Evolutionary conservation across 805 yeast species (phyloP), one percentile per base, ranked within the genome.

Genomic region (Nakazawaea populi): DNA sequence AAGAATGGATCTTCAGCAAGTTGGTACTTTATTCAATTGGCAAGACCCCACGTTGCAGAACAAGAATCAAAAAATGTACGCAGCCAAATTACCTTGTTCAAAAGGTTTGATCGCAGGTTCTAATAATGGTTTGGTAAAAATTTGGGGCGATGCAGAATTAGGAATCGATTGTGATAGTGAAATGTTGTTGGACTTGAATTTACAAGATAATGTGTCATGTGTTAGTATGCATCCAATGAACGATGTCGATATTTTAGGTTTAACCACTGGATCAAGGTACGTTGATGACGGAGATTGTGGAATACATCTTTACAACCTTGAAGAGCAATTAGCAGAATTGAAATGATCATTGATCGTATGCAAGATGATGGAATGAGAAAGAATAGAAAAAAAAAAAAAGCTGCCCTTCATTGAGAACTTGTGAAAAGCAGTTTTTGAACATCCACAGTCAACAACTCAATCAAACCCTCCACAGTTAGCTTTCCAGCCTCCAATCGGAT

Each of bases 41-140:
- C 55, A 49, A 9, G 37, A 9, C 1, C 12, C 14, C 14, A 14
- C 9, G 10, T 14, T 24, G 1, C 58, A 53, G 1, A 40, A 49
- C 32, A 58, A 59, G 8, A 55, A 57, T 38, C 68, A 64, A 46
- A 55, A 64, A 43, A 49, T 60, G 5, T 53, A 37, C 28, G 68
- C 64, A 4, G 60, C 55, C 43, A 18, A 57, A 0, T 38, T 60
- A 3, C 54, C 57, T 2, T 30, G 51, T 5, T 54, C 61, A 2
- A 55, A 59, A 30, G 70, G 70, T 0, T 32, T 67, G 10, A n/a
- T 67, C 1, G 55, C 61, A 24, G 70, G 71, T 3, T 55, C 64
- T 6, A 44, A 52, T 3, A 28, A 45, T 29, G 67, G 66, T 1
- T 28, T 32, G 30, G 43, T 12, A 27, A 43, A 31, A 42, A 28